phyloP scores from a whole-genome alignment of 1,284 basidiomycete genomes.

The Malassezia dermatis region DNA sequence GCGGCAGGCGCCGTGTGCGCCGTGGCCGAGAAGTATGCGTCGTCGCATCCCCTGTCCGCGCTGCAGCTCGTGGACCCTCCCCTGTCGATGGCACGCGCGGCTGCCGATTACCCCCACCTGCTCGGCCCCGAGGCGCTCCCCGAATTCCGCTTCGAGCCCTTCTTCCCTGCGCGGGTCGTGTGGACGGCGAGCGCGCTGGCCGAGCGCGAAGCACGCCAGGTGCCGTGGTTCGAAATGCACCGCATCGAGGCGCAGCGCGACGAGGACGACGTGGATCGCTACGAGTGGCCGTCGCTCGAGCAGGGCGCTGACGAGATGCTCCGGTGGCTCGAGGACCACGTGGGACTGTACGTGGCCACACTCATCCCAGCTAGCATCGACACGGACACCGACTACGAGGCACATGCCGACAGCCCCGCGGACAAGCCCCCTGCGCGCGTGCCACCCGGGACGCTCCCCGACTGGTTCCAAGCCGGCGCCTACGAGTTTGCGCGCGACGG shows the following conservation, averaged over 20 bases:
- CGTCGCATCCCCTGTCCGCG: slow-evolving; percentile 34
- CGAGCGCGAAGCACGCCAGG: slow-evolving; percentile 17
- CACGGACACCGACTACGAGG: background rate
- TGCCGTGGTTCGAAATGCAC: slow-evolving; percentile 39
- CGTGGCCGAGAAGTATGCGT: slow-evolving; percentile 37
- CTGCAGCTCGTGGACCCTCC: slow-evolving; percentile 37
- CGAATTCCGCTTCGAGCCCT: slow-evolving; percentile 35
- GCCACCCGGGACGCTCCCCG: slow-evolving; percentile 17
- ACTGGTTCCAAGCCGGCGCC: slow-evolving; percentile 28
- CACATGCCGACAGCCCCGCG: background rate
- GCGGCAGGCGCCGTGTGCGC: slow-evolving; percentile 21
- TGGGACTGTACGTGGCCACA: slow-evolving; percentile 33
- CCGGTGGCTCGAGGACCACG: slow-evolving; percentile 36
- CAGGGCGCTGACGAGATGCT: slow-evolving; percentile 21
- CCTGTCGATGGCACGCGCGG: slow-evolving; percentile 21
- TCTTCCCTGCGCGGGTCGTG: slow-evolving; percentile 31
- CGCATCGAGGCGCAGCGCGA: slow-evolving; percentile 36
- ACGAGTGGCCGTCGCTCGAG: slow-evolving; percentile 24
- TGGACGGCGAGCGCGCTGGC: slow-evolving; percentile 29
- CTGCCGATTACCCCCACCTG: background rate
- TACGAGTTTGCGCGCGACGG: slow-evolving; percentile 24
- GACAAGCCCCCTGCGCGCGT: background rate
- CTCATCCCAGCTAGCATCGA: slow-evolving; percentile 1
- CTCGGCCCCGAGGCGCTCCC: slow-evolving; percentile 17
- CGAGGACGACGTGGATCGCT: slow-evolving; percentile 32